Evolutionary conservation across 163 green algal species (phyloP).

Genomic region (Coccomyxa subellipsoidea): DNA sequence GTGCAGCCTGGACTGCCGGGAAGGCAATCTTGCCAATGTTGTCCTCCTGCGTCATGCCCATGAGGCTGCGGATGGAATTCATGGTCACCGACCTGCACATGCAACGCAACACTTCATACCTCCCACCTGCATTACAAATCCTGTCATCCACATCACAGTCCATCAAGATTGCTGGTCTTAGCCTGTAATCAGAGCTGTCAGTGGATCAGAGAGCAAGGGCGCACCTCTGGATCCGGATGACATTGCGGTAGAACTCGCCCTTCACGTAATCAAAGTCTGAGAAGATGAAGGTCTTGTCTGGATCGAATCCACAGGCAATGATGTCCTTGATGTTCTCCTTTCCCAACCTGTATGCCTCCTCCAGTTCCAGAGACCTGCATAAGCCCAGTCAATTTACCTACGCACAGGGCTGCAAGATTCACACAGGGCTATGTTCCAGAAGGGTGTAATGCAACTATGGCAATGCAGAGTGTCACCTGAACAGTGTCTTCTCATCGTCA

Average conservation of each 20-base stretch:
- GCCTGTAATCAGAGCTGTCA: too few species aligned
- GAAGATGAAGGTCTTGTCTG: constrained; percentile 96
- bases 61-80: constrained; percentile 88
- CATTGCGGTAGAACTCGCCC: constrained; percentile 93
- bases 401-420: too few species aligned
- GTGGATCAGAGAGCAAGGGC: not conserved
- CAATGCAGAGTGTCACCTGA: constrained; percentile 51
- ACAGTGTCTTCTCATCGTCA: constrained; percentile 96
- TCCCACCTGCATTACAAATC: not conserved
- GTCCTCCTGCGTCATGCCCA: constrained; percentile 87
- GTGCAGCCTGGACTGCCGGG: constrained; percentile 87
- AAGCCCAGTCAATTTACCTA: not conserved
- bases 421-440: too few species aligned
- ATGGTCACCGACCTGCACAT: constrained; percentile 55
- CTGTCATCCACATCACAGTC: not conserved
- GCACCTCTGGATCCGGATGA: constrained; percentile 66
- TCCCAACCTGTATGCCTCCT: constrained; percentile 78
- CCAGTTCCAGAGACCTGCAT: constrained; percentile 61
- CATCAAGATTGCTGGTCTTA: too few species aligned
- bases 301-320: constrained; percentile 97
- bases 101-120: not conserved
- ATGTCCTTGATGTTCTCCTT: constrained; percentile 98
- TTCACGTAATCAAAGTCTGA: constrained; percentile 95
- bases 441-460: too few species aligned
- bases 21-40: constrained; percentile 97